A percentile compares a stretch with the other conserved stretches of the same genome.
Evolutionary conservation across 192 early-diverging fungal species (phyloP).

Genomic region (Entomortierella parvispora): DNA sequence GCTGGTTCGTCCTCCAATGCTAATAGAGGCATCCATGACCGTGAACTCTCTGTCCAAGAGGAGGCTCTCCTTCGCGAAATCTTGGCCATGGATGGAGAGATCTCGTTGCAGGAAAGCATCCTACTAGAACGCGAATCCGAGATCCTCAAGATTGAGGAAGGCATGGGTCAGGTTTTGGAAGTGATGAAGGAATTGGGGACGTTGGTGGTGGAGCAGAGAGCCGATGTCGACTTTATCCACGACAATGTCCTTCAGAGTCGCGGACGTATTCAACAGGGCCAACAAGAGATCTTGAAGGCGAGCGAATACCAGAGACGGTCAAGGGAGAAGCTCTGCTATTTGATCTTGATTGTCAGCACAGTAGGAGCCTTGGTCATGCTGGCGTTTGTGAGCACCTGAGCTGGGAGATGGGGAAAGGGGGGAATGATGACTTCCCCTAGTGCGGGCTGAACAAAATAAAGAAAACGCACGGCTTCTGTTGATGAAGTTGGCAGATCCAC

Average conservation of each 20-base stretch:
- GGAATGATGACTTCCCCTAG: not conserved
- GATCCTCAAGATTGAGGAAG: slow-evolving; percentile 37
- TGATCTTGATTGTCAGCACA: slow-evolving; percentile 32
- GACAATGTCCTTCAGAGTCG: slow-evolving; percentile 43
- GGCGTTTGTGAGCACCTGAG: slow-evolving; percentile 24
- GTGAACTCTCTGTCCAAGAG: slow-evolving; percentile 45
- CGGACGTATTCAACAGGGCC: slow-evolving; percentile 24
- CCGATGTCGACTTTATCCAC: slow-evolving; percentile 38
- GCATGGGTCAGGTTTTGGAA: slow-evolving; percentile 34
- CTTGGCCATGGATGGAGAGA: slow-evolving; percentile 34
- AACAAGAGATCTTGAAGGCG: slow-evolving; percentile 43
- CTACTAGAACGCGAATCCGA: slow-evolving; percentile 40
- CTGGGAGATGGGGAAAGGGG: not conserved
- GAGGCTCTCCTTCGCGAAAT: slow-evolving; percentile 27
- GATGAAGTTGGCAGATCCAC: too few relatives aligned
- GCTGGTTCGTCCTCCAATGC: not conserved
- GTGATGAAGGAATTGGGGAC: slow-evolving; percentile 46
- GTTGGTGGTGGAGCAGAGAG: slow-evolving; percentile 34
- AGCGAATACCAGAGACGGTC: slow-evolving; percentile 42
- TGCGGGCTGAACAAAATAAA: not conserved
- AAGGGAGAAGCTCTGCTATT: slow-evolving; percentile 37
- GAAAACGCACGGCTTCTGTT: not conserved
- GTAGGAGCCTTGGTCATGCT: slow-evolving; percentile 34
- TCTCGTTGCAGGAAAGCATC: slow-evolving; percentile 34
- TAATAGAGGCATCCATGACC: slow-evolving; percentile 13